Base-by-base conservation (phyloP, 495 filamentous ascomycete genomes). In the Penicillium ochrochloron region DNA sequence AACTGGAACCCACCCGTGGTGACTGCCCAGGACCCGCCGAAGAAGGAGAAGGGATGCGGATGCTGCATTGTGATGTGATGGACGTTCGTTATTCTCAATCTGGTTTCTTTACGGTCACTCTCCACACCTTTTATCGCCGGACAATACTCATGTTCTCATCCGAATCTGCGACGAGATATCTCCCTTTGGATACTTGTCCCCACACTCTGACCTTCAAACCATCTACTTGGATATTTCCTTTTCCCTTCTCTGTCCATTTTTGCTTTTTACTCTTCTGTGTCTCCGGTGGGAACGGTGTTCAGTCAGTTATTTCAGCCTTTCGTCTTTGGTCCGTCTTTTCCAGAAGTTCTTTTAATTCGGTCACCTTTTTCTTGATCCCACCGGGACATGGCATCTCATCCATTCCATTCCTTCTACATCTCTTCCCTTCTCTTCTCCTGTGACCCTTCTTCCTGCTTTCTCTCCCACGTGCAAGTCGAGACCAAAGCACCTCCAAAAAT, bases 11-110 rank as follows among this genome's bases (percentile, higher is more conserved):
- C 75, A n/a, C 75, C 75, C 5, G 70, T 76, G 25, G 75, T 78
- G n/a, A 73, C 77, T 27, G 74, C 78, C 27, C 73, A 74, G 50
- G 65, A 73, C 44, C 71, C 70, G 19, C 73, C 73, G 41, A 75
- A 76, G 61, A 81, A 79, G 66, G 78, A 82, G 37, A 79, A 77
- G 63, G 71, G 80, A 2, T 84, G 83, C 53, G 80, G 81, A 53
- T 84, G 83, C 57, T 85, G 83, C 66, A 75, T 84, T 53, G 77
- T 85, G 55, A 85, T 85, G 82, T 85, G 71, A 80, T 64, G 60
- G 34, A 56, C n/a, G 1, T 52, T 23, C 59, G 29, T 29, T 57
- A 10, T 59, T 19, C 44, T 25, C 57, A 46, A 46, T 50, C 39
- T 42, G 17, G 54, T 12, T 34, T 57, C 42, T 19, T 46, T 54